Percentiles rank a stretch among this genome's conserved stretches.
These are phyloP conservation scores for Aquilaria yunnanensis DNA, from an alignment of 345 rosid genomes.

Conservation along the genomic window DNA sequence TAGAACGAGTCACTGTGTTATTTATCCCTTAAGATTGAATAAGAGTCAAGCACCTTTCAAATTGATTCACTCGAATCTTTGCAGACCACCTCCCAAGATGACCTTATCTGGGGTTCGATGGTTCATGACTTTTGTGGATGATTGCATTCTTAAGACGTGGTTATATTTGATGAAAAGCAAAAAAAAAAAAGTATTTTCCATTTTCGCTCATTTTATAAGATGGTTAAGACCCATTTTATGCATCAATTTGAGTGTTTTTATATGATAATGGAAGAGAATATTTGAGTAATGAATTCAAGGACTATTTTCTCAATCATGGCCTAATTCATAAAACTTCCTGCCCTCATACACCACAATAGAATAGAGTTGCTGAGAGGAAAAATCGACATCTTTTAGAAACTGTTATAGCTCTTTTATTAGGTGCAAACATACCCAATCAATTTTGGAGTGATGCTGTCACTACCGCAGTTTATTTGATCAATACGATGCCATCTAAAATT, in stretches of 20 bases:
- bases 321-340: background rate
- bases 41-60: background rate
- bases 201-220: background rate
- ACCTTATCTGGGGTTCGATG: background rate
- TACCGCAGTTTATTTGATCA: background rate
- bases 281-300: background rate
- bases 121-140: slow-evolving; percentile 1
- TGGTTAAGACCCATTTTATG: background rate
- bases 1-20: too few relatives aligned
- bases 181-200: background rate
- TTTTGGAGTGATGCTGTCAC: background rate
- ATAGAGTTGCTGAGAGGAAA: background rate
- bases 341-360: background rate
- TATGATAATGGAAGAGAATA: background rate
- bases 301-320: background rate
- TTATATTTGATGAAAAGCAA: background rate
- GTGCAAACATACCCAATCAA: background rate
- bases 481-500: background rate
- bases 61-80: background rate
- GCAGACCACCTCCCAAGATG: background rate
- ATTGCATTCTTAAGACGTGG: slow-evolving; percentile 4
- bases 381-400: background rate
- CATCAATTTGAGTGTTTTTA: background rate
- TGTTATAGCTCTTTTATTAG: background rate
- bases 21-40: too few relatives aligned